Base-by-base conservation (phyloP, 805 yeast genomes). In the Kuraishia borneana region DNA sequence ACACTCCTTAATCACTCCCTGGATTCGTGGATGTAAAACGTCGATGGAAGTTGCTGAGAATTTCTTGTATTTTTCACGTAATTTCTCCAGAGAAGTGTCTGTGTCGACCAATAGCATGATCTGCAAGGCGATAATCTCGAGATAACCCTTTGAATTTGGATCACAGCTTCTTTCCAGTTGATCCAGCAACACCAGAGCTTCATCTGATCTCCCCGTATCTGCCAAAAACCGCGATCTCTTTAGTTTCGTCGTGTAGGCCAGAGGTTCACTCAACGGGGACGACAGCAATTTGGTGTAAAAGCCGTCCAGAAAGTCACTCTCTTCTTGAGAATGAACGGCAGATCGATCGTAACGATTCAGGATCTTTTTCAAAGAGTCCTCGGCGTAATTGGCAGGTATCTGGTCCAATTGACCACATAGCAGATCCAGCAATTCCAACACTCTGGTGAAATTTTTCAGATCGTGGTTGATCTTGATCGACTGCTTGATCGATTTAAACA, bases 1-100 rank as follows among this genome's bases (percentile, higher is more conserved):
- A 42, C 84, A 76, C 50, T 83, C 89, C 40, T 73, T 67, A 18
- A 83, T 68, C n/a, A 78, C 69, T 2, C 89, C 95, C 52, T 76
- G 61, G 19, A 80, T 74, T 32, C 68, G 61, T 1, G 94, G 87
- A 46, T 84, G 94, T 1, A 87, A 81, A 2, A 81, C 76, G 2
- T 83, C 81, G 1, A 76, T 61, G 6, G 70, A 66, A 16, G 76
- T 58, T 5, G 52, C 42, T n/a, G 58, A 42, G 0, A 78, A 61
- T 39, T 70, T 58, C 19, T 60, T 53, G 42, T 79, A 73, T 16
- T 76, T 57, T 32, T 63, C 58, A 35, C 63, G 61, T 29, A 80
- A 55, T 36, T 58, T 54, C 8, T 32, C 12, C 14, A 21, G 36
- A 29, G 53, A 50, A 3, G 60, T 39, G 21, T 60, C 43, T 19